Base-by-base conservation (phyloP, 2,329 filamentous ascomycete genomes). In the Phaeosphaeria sp. region DNA sequence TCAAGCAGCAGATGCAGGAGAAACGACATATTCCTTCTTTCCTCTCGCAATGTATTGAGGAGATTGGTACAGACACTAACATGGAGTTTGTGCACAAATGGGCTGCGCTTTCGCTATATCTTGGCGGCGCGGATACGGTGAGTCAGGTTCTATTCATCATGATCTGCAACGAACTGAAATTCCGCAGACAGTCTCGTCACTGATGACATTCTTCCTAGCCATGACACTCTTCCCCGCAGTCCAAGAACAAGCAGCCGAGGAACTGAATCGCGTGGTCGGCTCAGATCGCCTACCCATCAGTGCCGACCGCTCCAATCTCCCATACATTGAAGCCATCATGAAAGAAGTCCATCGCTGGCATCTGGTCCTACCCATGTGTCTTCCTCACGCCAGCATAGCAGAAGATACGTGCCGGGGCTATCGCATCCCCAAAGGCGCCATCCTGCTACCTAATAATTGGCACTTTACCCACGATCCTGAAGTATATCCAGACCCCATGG, bases 131-230 rank as follows among this genome's bases (percentile, higher is more conserved):
- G 5, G 78, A 81, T 2, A 80, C 75, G 1, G 76, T 77, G 60
- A 20, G 21, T 42, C 40, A n/a, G 13, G 17, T 7, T n/a, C 6
- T 42, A 6, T 42, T 8, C 7, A 21, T 36, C 3, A 7, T 15
- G 42, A 44, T n/a, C n/a, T n/a, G n/a, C 18, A 21, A 22, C 17
- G 8, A 53, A 66, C 30, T 36, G 48, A 53, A 17, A 46, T 27
- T 3, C 47, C 49, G 52, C 36, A 79, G 51, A 83, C 77, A 2
- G 77, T 81, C 0, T 80, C 74, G 1, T 71, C 78, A 0, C 59
- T 82, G 3, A 62, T 69, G 27, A 68, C 63, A 0, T 86, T 86
- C 65, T 76, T 84, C 20, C 76, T 87, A 0, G 84, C 83, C 0
- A 86, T 86, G 69, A 79, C 77, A 17, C 74, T 84, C 69, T 74